Evolutionary conservation across 257 asterid genomes (phyloP).

Genomic region (Forsythia viridissima): DNA sequence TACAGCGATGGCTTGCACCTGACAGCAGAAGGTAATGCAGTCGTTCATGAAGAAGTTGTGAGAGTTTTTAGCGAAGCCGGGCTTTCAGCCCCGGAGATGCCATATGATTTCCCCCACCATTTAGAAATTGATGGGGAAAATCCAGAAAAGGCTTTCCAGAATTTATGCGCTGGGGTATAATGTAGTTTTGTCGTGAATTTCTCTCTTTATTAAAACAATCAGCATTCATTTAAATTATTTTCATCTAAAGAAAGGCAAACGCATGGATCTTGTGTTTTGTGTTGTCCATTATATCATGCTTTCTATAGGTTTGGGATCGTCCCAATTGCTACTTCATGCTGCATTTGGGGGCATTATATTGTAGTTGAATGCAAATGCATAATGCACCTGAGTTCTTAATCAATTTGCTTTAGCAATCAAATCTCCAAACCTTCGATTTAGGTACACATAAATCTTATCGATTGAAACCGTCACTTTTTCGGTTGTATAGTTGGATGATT

Average conservation of each 20-base stretch:
- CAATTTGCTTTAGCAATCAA: too few relatives aligned
- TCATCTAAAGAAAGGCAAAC: not conserved
- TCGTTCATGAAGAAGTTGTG: conserved; percentile 54
- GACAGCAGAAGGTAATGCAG: conserved; percentile 75
- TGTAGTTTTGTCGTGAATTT: not conserved
- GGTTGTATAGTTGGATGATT: too few relatives aligned
- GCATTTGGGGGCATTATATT: too few relatives aligned
- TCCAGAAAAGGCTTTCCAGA: conserved; percentile 64
- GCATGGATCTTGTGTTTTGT: not conserved
- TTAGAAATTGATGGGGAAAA: conserved; percentile 59
- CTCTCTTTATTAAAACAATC: not conserved
- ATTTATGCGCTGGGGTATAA: conserved; percentile 37
- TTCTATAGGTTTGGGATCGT: not conserved
- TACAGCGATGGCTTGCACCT: conserved; percentile 89
- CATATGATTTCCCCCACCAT: conserved; percentile 73
- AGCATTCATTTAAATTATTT: not conserved
- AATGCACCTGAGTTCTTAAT: too few relatives aligned
- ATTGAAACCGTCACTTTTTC: too few relatives aligned
- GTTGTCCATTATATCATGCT: not conserved
- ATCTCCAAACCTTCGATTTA: too few relatives aligned
- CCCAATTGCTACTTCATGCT: not conserved
- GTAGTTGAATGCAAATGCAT: too few relatives aligned
- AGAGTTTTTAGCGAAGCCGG: conserved; percentile 60
- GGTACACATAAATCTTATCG: too few relatives aligned
- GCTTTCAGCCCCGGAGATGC: conserved; percentile 50